Evolutionary conservation across 2,329 filamentous ascomycete species (phyloP).

Genomic region (Ceratocystis huliohia): DNA sequence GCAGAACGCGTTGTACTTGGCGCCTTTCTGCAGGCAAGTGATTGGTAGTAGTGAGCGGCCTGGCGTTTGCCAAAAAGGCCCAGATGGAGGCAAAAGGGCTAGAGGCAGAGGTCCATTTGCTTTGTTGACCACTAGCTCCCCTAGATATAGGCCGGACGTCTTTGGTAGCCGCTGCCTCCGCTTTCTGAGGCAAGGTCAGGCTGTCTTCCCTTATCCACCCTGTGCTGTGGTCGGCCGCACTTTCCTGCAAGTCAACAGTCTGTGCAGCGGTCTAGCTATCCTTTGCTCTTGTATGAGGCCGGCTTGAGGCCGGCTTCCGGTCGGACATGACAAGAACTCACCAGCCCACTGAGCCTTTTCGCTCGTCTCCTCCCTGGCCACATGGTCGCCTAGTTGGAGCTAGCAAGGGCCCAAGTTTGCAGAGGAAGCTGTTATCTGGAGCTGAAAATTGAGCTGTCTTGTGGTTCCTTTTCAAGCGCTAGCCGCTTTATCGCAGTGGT

Average conservation of each 20-base stretch:
- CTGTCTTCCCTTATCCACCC: background rate
- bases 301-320: too few species aligned
- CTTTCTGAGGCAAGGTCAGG: background rate
- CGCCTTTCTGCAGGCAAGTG: background rate
- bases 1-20: background rate
- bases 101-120: too few species aligned
- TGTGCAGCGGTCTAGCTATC: background rate
- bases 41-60: background rate
- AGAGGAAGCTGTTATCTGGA: background rate
- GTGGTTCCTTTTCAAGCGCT: background rate
- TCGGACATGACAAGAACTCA: background rate
- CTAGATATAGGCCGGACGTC: background rate
- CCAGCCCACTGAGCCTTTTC: background rate
- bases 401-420: background rate
- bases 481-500: background rate
- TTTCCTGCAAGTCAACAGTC: background rate
- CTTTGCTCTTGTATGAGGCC: too few species aligned
- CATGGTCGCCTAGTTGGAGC: conserved; percentile 4
- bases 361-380: background rate
- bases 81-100: background rate
- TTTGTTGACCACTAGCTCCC: too few species aligned
- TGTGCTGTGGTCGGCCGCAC: background rate
- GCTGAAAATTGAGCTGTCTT: background rate
- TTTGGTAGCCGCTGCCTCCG: background rate
- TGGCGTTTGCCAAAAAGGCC: background rate